Percentiles rank a stretch among this genome's conserved stretches.
Conservation (phyloP, 768 basidiomycete species). For the Collybiopsis confluens region DNA sequence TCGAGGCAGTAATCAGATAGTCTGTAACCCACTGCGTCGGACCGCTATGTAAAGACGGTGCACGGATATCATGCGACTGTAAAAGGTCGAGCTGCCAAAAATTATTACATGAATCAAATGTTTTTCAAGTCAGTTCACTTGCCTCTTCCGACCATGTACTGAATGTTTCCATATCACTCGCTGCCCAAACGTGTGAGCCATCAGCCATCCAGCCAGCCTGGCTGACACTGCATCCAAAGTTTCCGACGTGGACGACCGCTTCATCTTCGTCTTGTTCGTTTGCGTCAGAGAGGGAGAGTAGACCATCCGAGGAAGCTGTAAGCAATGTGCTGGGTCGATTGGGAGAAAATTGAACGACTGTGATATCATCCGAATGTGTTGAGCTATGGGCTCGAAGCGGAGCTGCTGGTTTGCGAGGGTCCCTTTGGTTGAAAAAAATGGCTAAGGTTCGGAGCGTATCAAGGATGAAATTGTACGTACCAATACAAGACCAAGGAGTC, state of each 20-base stretch:
- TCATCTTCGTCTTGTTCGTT: conserved; percentile 87
- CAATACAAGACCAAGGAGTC: conserved; percentile 86
- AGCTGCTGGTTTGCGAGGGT: conserved; percentile 70
- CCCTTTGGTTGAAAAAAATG: conserved; percentile 49
- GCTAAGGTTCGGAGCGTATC: conserved; percentile 6
- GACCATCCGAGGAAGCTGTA: conserved; percentile 83
- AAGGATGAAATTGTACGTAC: conserved; percentile 30
- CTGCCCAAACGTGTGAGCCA: conserved; percentile 60
- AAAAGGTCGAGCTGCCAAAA: conserved; percentile 52
- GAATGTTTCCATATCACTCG: conserved; percentile 94
- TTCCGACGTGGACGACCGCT: conserved; percentile 74
- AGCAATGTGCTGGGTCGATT: conserved; percentile 47
- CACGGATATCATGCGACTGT: conserved; percentile 58
- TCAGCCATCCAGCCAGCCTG: conserved; percentile 65
- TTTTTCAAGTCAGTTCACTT: conserved; percentile 7
- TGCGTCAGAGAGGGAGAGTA: conserved; percentile 68
- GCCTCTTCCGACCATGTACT: conserved; percentile 80
- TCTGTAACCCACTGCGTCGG: conserved; percentile 73
- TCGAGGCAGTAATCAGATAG: conserved; percentile 54
- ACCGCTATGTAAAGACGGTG: conserved; percentile 54
- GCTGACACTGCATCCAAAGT: conserved; percentile 79
- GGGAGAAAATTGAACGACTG: conserved; percentile 59
- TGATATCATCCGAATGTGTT: conserved; percentile 93
- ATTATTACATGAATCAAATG: not conserved
- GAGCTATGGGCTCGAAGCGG: conserved; percentile 75